Percentiles rank a stretch among this genome's conserved stretches.
Evolutionary conservation across 768 basidiomycete genomes (phyloP).

Genomic region (Boletus sp.): DNA sequence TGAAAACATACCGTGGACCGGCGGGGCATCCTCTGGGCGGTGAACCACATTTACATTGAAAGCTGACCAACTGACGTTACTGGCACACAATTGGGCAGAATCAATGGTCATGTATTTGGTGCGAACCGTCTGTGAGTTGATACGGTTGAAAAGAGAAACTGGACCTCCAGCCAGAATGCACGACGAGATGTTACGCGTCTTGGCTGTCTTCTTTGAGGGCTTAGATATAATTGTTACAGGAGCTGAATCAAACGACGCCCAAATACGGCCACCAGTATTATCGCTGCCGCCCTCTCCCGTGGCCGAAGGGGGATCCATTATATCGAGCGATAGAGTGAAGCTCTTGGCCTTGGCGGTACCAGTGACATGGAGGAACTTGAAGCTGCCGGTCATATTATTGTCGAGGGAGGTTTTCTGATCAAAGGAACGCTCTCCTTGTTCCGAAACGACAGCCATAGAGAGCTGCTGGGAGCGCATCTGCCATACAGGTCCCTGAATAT

Average conservation of each 20-base stretch:
- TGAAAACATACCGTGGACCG: conserved; percentile 61
- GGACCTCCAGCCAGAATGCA: conserved; percentile 89
- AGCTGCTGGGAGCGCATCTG: conserved; percentile 80
- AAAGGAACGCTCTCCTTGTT: conserved; percentile 78
- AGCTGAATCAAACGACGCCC: conserved; percentile 91
- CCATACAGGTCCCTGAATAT: conserved; percentile 86
- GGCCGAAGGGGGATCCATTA: conserved; percentile 68
- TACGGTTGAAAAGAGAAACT: conserved; percentile 92
- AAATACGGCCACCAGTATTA: conserved; percentile 58
- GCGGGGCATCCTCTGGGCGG: conserved; percentile 61
- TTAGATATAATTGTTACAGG: conserved; percentile 96
- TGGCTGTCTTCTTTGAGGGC: conserved; percentile 95
- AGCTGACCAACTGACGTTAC: conserved; percentile 89
- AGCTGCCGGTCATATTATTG: conserved; percentile 81
- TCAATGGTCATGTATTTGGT: conserved; percentile 98
- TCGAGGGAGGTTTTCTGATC: conserved; percentile 84
- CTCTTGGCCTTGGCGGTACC: conserved; percentile 88
- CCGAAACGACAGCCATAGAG: conserved; percentile 83
- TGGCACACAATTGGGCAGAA: conserved; percentile 78
- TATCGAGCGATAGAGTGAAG: conserved; percentile 83
- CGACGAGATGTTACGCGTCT: conserved; percentile 87
- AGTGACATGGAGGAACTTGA: conserved; percentile 89
- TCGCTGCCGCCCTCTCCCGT: conserved; percentile 37
- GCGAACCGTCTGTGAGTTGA: conserved; percentile 95
- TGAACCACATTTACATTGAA: conserved; percentile 91